These are phyloP conservation scores for Termitomyces heimii DNA, from an alignment of 768 basidiomycete species.

Conservation along the genomic window DNA sequence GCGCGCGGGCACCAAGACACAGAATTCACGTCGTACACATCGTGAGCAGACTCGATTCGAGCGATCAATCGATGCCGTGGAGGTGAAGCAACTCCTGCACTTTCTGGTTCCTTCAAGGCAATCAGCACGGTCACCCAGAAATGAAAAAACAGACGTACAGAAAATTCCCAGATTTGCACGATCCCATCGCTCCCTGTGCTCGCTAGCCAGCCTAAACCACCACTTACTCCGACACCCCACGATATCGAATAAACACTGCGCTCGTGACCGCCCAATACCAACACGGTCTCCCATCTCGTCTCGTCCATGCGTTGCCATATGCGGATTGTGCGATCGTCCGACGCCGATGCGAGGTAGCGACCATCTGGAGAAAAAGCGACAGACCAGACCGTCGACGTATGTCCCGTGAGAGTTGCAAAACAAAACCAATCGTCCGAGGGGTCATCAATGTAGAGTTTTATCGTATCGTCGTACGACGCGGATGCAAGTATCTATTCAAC, in stretches of 20 bases:
- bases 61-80: slow-evolving; percentile 49
- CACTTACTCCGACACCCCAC: slow-evolving; percentile 49
- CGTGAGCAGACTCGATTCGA: slow-evolving; percentile 62
- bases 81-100: slow-evolving; percentile 9
- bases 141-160: slow-evolving; percentile 30
- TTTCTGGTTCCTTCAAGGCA: slow-evolving; percentile 19
- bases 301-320: slow-evolving; percentile 73
- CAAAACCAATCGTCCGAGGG: slow-evolving; percentile 93
- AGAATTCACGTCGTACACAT: slow-evolving; percentile 79
- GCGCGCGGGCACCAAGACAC: slow-evolving; percentile 76
- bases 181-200: slow-evolving; percentile 83
- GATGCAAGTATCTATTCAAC: slow-evolving; percentile 86
- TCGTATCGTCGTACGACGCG: slow-evolving; percentile 93
- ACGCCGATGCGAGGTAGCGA: slow-evolving; percentile 78
- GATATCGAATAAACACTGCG: slow-evolving; percentile 77
- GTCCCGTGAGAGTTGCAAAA: slow-evolving; percentile 75
- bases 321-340: slow-evolving; percentile 78
- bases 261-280: slow-evolving; percentile 59
- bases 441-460: slow-evolving; percentile 91
- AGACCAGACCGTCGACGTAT: slow-evolving; percentile 89
- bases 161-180: slow-evolving; percentile 77
- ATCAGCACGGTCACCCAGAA: not conserved
- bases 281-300: slow-evolving; percentile 57
- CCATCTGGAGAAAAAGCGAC: slow-evolving; percentile 77
- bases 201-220: slow-evolving; percentile 75